Evolutionary conservation across 1,139 yeast species (phyloP), one percentile per base, ranked within the genome.

Genomic region (Hyphopichia buzzinii): DNA sequence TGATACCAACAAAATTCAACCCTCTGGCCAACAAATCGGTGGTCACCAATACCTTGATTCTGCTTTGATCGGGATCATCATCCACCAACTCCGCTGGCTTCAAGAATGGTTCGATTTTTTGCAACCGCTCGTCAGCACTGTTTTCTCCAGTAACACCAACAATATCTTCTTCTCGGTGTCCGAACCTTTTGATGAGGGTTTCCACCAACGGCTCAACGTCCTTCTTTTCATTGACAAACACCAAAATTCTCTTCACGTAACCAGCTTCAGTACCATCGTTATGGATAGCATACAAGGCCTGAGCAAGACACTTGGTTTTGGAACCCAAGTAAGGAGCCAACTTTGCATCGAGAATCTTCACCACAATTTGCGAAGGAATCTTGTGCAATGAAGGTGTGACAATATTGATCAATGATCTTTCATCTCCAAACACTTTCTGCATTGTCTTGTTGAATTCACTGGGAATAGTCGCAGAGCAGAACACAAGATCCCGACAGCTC

Each of bases 11-110:
- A 64, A 92, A 90, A 54, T 92, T 92, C 37, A 92, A 65, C 1
- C 98, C 98, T 51, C 98, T 72, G 1, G 97, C 94, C 45, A 87
- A 67, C 31, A 92, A 68, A 60, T 92, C 98, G 0, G 97, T 89
- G n/a, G 96, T 84, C 1, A 92, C 79, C 30, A 92, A 67, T 0
- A 92, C 84, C 49, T 83, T 83, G 14, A 63, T 52, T 37, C 59
- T 59, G 34, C 64, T 54, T 14, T 43, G 48, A 29, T 58, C 59
- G 1, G 44, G 44, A 33, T 55, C 64, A 14, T 54, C 50, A 15
- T 54, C 64, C 2, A 76, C 38, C 33, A 58, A 58, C 37, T 65
- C 67, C 2, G 83, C 83, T 1, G 88, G 82, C 12, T 65, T 59
- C 15, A 86, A 62, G 50, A 90, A 90, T 11, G 80, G 79, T 27